These are phyloP conservation scores for Phlebiopsis flavidoalba DNA, from an alignment of 768 basidiomycete species.

Conservation along the genomic window DNA sequence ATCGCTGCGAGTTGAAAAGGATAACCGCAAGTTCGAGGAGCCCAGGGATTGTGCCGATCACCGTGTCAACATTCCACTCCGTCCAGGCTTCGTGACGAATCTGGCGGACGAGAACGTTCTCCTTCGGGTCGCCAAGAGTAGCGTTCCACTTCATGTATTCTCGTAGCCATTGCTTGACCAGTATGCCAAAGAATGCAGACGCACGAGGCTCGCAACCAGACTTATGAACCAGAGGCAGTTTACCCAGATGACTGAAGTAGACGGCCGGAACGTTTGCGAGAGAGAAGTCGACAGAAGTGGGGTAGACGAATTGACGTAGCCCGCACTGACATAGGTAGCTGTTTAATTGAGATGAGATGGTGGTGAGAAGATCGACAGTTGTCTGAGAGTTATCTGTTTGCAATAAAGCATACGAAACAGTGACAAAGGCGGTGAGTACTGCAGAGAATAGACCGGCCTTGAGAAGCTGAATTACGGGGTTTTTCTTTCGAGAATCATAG, in stretches of 20 bases:
- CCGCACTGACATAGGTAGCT: neutral
- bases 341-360: neutral
- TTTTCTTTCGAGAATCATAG: no score
- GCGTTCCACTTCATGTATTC: neutral
- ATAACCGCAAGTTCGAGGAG: constrained; percentile 10
- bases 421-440: neutral
- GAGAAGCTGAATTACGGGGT: neutral
- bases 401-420: neutral
- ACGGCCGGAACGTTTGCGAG: neutral
- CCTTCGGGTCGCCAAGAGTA: neutral
- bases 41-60: constrained; percentile 7
- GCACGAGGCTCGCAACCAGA: constrained; percentile 7
- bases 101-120: constrained; percentile 2
- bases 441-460: neutral
- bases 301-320: neutral
- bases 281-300: neutral
- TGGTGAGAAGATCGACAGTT: neutral
- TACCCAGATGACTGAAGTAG: neutral
- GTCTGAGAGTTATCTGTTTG: neutral
- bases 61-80: constrained; percentile 9
- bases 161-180: constrained; percentile 8
- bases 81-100: constrained; percentile 1
- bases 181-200: constrained; percentile 8
- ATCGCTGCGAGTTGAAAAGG: no score
- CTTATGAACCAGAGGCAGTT: constrained; percentile 11